These are phyloP conservation scores for Theileria annulata DNA, from an alignment of 169 alveolate genomes.

Conservation along the genomic window DNA sequence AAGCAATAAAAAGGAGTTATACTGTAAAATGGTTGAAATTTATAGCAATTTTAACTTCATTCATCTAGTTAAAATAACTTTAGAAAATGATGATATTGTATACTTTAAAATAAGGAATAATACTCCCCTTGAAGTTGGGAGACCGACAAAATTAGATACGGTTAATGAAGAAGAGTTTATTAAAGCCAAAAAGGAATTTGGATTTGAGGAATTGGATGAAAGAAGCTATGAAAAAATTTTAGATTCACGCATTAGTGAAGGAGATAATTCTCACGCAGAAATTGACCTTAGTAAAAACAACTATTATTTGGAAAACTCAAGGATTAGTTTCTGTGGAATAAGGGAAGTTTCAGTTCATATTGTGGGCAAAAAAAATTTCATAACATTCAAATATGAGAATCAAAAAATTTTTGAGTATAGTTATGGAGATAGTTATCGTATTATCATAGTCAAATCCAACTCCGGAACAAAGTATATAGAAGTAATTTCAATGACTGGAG, in stretches of 20 bases:
- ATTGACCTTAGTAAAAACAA: not conserved
- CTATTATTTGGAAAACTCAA: no score
- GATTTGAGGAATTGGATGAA: not conserved
- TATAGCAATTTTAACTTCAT: not conserved
- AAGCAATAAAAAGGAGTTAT: not conserved
- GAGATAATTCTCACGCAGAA: not conserved
- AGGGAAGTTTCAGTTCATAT: not conserved
- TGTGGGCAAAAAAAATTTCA: not conserved
- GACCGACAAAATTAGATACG: not conserved
- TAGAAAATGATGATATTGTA: not conserved
- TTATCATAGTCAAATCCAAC: not conserved
- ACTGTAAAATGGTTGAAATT: not conserved
- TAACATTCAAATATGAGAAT: not conserved
- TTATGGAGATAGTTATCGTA: not conserved
- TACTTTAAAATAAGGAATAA: not conserved
- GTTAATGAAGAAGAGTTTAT: not conserved
- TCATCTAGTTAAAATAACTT: not conserved
- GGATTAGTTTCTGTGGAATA: not conserved
- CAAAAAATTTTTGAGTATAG: not conserved
- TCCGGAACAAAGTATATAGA: not conserved
- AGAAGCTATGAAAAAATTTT: not conserved
- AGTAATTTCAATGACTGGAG: not conserved
- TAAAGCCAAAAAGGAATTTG: not conserved
- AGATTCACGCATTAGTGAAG: not conserved
- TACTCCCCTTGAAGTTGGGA: not conserved